These are phyloP conservation scores for Aspergillus affinis DNA, from an alignment of 495 filamentous ascomycete species.

Conservation along the genomic window DNA sequence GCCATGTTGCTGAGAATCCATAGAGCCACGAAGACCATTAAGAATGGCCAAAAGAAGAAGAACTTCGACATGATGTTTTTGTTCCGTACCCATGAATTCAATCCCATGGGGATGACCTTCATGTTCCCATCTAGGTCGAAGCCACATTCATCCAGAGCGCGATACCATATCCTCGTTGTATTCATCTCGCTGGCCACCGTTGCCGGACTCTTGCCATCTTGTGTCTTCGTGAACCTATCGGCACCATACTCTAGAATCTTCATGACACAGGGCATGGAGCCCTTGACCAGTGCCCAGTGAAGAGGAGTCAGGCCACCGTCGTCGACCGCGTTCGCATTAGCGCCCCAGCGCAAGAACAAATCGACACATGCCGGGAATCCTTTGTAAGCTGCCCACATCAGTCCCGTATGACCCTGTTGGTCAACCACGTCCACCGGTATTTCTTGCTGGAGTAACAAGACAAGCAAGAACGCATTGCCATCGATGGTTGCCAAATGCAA, in stretches of 20 bases:
- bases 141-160: conserved; percentile 79
- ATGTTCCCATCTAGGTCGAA: conserved; percentile 77
- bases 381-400: conserved; percentile 99
- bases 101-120: conserved; percentile 51
- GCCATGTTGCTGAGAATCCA: conserved; percentile 72
- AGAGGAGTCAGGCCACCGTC: conserved; percentile 90
- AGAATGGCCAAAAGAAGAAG: conserved; percentile 86
- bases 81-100: conserved; percentile 63
- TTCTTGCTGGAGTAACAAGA: conserved; percentile 84
- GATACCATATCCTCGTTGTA: conserved; percentile 75
- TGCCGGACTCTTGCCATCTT: conserved; percentile 83
- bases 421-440: conserved; percentile 90
- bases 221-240: conserved; percentile 83
- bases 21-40: conserved; percentile 67
- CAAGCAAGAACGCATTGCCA: conserved; percentile 90
- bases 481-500: conserved; percentile 96
- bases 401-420: conserved; percentile 80
- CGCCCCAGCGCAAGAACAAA: conserved; percentile 91
- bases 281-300: conserved; percentile 96
- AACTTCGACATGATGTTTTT: conserved; percentile 79
- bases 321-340: conserved; percentile 85
- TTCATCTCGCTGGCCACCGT: conserved; percentile 88
- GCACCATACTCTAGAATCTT: conserved; percentile 93
- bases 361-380: conserved; percentile 90
- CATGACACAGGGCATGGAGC: conserved; percentile 77